phyloP scores from a whole-genome alignment of 2,329 filamentous ascomycete species.

The Mycosphaerella sp. region DNA sequence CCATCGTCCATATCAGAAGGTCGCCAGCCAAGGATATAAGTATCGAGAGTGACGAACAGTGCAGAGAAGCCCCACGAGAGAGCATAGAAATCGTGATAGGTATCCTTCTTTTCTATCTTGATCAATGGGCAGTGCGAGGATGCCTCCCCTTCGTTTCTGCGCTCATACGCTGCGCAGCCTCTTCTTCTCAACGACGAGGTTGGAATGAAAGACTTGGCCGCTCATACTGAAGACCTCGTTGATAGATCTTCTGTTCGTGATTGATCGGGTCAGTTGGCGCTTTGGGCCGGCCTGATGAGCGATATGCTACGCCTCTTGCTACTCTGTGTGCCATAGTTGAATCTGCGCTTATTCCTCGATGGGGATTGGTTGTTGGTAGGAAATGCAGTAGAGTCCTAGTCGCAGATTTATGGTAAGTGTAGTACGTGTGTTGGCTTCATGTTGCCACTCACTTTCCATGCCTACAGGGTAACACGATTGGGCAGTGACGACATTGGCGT shows the following conservation, averaged over 20 bases:
- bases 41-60: constrained; percentile 67
- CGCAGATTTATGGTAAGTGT: background rate
- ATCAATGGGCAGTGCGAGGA: background rate
- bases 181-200: constrained; percentile 26
- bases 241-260: constrained; percentile 32
- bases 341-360: background rate
- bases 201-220: constrained; percentile 34
- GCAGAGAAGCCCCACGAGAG: constrained; percentile 56
- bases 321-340: constrained; percentile 7
- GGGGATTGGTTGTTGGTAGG: too few species aligned
- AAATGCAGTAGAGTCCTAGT: too few species aligned
- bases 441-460: background rate
- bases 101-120: constrained; percentile 48
- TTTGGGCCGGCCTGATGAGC: constrained; percentile 1
- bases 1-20: constrained; percentile 38
- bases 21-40: constrained; percentile 62
- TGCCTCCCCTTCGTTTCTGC: constrained; percentile 23
- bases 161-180: constrained; percentile 29
- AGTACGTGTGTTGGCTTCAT: too few species aligned
- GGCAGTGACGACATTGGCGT: background rate
- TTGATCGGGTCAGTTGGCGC: constrained; percentile 15
- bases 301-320: constrained; percentile 1
- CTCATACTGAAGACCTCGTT: constrained; percentile 32
- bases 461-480: background rate
- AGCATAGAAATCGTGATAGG: constrained; percentile 61